A percentile compares a stretch with the other conserved stretches of the same genome.
phyloP scores from a whole-genome alignment of 306 rosid species.

The Inga laurina region DNA sequence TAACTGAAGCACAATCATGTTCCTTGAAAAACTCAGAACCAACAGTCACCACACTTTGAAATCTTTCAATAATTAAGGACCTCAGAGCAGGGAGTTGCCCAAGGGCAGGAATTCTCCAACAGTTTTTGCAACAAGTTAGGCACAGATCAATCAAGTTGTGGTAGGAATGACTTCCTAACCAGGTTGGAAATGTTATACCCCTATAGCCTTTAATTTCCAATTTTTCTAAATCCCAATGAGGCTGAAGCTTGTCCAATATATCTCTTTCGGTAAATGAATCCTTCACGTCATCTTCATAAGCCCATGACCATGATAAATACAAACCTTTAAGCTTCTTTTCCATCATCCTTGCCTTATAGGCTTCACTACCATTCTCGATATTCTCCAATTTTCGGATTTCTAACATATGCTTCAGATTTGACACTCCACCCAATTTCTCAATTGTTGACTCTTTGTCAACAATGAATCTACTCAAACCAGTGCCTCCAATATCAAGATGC shows the following conservation, averaged over 20 bases:
- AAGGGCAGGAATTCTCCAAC: too few species aligned
- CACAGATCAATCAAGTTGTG: too few species aligned
- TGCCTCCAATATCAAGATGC: neutral
- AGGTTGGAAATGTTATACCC: too few species aligned
- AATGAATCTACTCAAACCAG: neutral
- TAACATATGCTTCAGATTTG: neutral
- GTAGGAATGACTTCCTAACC: too few species aligned
- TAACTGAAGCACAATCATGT: neutral
- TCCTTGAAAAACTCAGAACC: too few species aligned
- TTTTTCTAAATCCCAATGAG: too few species aligned
- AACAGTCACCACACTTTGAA: too few species aligned
- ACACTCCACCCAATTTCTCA: neutral
- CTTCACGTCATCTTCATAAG: neutral
- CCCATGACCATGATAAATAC: neutral
- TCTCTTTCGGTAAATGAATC: neutral
- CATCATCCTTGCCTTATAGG: neutral
- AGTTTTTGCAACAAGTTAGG: too few species aligned
- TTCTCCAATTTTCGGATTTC: neutral
- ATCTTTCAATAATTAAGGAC: too few species aligned
- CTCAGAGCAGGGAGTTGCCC: too few species aligned
- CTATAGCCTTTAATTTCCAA: too few species aligned
- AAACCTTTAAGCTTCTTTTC: neutral
- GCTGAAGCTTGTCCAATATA: neutral
- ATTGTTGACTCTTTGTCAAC: neutral
- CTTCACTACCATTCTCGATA: neutral